These are phyloP conservation scores for Fusarium sp. DNA, from an alignment of 2,329 filamentous ascomycete species.

Conservation along the genomic window DNA sequence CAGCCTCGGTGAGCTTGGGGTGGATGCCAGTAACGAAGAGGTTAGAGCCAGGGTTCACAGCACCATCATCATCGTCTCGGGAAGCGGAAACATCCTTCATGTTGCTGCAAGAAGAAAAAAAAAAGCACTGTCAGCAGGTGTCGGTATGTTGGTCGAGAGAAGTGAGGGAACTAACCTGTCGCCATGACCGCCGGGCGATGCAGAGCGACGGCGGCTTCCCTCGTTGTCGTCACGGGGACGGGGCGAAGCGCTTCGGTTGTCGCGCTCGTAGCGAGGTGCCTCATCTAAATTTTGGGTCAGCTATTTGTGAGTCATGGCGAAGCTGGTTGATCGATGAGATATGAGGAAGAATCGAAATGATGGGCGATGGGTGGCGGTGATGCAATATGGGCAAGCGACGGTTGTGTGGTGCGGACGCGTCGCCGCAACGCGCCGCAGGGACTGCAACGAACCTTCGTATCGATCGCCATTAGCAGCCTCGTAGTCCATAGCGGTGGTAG, in stretches of 20 bases:
- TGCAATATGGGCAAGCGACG: conserved; percentile 5
- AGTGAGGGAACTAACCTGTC: conserved; percentile 42
- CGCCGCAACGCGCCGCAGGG: conserved; percentile 19
- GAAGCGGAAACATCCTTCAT: conserved; percentile 66
- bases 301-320: neutral
- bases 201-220: conserved; percentile 70
- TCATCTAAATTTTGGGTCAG: conserved; percentile 62
- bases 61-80: conserved; percentile 78
- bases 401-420: conserved; percentile 28
- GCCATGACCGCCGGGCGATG: conserved; percentile 67
- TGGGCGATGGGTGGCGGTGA: conserved; percentile 2
- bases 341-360: neutral
- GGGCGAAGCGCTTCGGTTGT: conserved; percentile 75
- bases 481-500: conserved; percentile 77
- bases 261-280: conserved; percentile 73
- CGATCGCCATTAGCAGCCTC: conserved; percentile 75
- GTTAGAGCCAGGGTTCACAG: conserved; percentile 94
- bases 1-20: conserved; percentile 87
- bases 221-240: conserved; percentile 73
- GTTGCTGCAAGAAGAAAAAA: conserved; percentile 47
- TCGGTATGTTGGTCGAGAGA: neutral
- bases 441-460: conserved; percentile 68
- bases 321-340: neutral
- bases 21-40: conserved; percentile 99
- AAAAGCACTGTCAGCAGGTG: conserved; percentile 18